Evolutionary conservation across 2,329 filamentous ascomycete species (phyloP), one percentile per base, ranked within the genome.

Genomic region (Trichoderma sp.): DNA sequence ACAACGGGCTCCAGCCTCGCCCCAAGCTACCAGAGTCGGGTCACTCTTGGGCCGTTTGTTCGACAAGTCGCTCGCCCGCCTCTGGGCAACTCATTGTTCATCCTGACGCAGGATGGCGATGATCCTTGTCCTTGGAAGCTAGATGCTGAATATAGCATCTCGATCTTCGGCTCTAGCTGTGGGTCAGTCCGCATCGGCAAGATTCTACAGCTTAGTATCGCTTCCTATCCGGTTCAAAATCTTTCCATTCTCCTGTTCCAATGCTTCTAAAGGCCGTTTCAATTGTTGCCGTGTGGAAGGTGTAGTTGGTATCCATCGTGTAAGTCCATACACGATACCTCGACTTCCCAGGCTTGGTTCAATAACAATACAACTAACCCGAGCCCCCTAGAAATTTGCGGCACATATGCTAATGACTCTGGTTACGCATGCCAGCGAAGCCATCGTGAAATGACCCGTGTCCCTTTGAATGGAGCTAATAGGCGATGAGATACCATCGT

Each of bases 321-420:
- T 29, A 21, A 35, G 6, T 18, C 31, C 18, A 21, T 50, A 18
- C 33, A 18, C 69, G n/a, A 64, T 53, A 21, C 29, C 21, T 24
- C 38, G 9, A 8, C 33, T 9, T n/a, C 64, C 27, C 29, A 16
- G 21, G 24, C 24, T 38, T 31, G 53, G 18, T 6, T 66, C 74
- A 65, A 35, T 45, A 41, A 45, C 74, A 60, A 24, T 21, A 45
- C 21, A 12, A 21, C 50, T 33, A 24, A 53, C 33, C 31, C 56
- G 5, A 27, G 62, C 67, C 60, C 74, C 74, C 31, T 62, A 33
- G n/a, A 41, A 66, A 66, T 75, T 45, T 21, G 24, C 35, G 67
- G 60, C 50, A 71, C 67, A 72, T 65, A 75, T 75, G 67, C 27
- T 75, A 60, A n/a, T 75, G 74, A 75, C 74, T 75, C 74, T 71